Evolutionary conservation across 768 basidiomycete genomes (phyloP).

Genomic region (Xerocomellus chrysenteron): DNA sequence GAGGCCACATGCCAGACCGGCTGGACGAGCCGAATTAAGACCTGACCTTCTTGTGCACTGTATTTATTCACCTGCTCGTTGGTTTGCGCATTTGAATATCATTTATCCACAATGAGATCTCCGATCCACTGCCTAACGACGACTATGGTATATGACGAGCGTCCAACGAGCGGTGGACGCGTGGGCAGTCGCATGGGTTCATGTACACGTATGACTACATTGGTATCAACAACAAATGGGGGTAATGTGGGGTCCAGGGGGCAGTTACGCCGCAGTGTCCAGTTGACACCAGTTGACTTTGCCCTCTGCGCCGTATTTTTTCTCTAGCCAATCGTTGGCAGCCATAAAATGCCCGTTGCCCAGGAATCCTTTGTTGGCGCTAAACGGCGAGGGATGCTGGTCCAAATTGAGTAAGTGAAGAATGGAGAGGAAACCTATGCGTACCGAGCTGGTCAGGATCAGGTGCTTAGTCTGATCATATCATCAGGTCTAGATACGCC

Average conservation of each 20-base stretch:
- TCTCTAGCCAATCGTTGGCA: constrained; percentile 85
- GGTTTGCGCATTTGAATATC: constrained; percentile 30
- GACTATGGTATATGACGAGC: constrained; percentile 1
- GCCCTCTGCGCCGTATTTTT: constrained; percentile 70
- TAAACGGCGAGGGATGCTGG: constrained; percentile 83
- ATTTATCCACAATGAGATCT: constrained; percentile 16
- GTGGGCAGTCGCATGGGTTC: constrained; percentile 12
- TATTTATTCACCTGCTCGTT: constrained; percentile 12
- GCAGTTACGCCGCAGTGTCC: constrained; percentile 22
- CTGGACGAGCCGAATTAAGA: constrained; percentile 10
- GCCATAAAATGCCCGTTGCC: constrained; percentile 87
- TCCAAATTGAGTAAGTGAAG: constrained; percentile 29
- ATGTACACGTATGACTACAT: constrained; percentile 21
- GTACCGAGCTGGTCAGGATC: constrained; percentile 71
- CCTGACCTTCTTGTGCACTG: neutral
- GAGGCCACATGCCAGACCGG: constrained; percentile 8
- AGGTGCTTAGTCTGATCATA: constrained; percentile 68
- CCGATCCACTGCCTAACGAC: constrained; percentile 15
- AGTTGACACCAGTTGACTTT: constrained; percentile 73
- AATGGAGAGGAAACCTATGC: constrained; percentile 32
- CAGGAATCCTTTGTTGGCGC: constrained; percentile 77
- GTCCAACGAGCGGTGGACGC: constrained; percentile 11
- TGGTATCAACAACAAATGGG: constrained; percentile 29
- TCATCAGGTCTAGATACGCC: constrained; percentile 20
- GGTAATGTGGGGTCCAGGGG: constrained; percentile 14